Evolutionary conservation across 2,329 filamentous ascomycete species (phyloP).

Genomic region (Eutypella sp.): DNA sequence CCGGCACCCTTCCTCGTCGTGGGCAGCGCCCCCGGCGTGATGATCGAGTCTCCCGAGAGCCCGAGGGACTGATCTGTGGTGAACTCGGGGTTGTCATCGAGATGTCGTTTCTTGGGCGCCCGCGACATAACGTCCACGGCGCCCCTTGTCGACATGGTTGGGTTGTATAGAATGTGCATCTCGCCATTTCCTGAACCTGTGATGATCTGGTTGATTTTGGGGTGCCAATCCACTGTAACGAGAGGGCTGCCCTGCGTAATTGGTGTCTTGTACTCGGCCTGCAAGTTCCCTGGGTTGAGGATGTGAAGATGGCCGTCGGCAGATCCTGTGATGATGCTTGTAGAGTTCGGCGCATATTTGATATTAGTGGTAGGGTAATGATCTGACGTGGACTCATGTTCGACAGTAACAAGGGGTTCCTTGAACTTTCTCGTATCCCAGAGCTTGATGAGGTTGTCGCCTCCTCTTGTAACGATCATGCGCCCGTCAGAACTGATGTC

Average conservation of each 20-base stretch:
- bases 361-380: conserved; percentile 85
- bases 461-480: conserved; percentile 84
- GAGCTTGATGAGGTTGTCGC: conserved; percentile 87
- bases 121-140: conserved; percentile 87
- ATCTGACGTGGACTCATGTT: conserved; percentile 76
- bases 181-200: conserved; percentile 90
- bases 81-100: conserved; percentile 85
- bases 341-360: conserved; percentile 77
- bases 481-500: conserved; percentile 89
- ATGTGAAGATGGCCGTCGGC: conserved; percentile 83
- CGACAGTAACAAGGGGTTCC: conserved; percentile 71
- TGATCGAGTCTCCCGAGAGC: conserved; percentile 76
- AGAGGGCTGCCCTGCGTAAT: conserved; percentile 82
- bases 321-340: conserved; percentile 85
- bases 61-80: conserved; percentile 80
- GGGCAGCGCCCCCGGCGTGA: conserved; percentile 59
- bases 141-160: conserved; percentile 72
- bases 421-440: conserved; percentile 98
- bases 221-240: conserved; percentile 85
- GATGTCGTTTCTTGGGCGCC: conserved; percentile 88
- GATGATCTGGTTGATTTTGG: conserved; percentile 92
- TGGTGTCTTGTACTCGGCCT: conserved; percentile 76
- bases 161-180: conserved; percentile 86
- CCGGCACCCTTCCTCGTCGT: conserved; percentile 62
- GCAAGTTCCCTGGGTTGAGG: conserved; percentile 85